Evolutionary conservation across 2,329 filamentous ascomycete genomes (phyloP).

Genomic region (Monosporascus sp.): DNA sequence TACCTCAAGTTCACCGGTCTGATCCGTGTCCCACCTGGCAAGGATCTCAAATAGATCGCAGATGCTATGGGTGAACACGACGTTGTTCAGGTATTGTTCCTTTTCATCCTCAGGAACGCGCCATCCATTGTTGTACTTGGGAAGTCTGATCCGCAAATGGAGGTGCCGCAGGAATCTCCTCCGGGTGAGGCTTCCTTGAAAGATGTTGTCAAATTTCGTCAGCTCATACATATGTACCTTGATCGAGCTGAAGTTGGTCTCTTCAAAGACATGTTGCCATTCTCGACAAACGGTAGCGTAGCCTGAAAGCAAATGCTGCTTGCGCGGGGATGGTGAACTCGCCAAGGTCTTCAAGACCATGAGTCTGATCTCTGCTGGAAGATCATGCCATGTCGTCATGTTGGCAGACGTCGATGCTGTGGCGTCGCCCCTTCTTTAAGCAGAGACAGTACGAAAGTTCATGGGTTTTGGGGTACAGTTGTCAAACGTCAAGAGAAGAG

Average conservation of each 20-base stretch:
- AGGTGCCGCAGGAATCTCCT: constrained; percentile 16
- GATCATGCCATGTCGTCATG: neutral
- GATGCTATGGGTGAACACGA: constrained; percentile 17
- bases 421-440: neutral
- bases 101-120: constrained; percentile 15
- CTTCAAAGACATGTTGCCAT: constrained; percentile 21
- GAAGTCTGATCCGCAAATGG: constrained; percentile 17
- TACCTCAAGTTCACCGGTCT: constrained; percentile 11
- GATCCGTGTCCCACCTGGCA: constrained; percentile 12
- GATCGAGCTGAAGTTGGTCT: constrained; percentile 17
- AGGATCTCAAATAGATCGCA: constrained; percentile 20
- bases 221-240: constrained; percentile 13
- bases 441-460: too few relatives aligned
- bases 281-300: constrained; percentile 21
- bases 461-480: too few relatives aligned
- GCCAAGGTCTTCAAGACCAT: neutral
- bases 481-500: too few relatives aligned
- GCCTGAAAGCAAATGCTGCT: constrained; percentile 3
- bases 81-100: constrained; percentile 21
- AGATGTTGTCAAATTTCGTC: constrained; percentile 13
- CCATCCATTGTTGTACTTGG: constrained; percentile 7
- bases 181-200: constrained; percentile 9
- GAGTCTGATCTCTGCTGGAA: neutral
- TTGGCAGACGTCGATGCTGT: neutral
- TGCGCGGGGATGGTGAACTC: neutral